Base-by-base conservation (phyloP, 2,329 filamentous ascomycete genomes). In the Gremmenia infestans region DNA sequence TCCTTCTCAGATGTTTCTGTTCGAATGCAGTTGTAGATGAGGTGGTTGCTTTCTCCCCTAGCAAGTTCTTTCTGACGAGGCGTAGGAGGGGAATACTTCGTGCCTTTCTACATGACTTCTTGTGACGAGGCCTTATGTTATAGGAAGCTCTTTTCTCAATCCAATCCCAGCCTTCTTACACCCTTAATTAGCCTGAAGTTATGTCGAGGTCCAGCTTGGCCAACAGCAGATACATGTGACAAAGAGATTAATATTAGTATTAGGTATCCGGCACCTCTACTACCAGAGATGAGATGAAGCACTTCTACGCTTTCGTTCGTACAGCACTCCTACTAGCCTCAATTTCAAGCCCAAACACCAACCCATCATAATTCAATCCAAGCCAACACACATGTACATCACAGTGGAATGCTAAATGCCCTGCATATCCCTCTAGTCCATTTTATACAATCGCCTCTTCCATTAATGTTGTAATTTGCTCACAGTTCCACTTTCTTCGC, bases 401-500 rank as follows among this genome's bases (percentile, higher is more conserved):
- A 15, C 51, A 25, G 36, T 48, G 55, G 40, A 60, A 57, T 53
- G 54, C 53, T 54, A 55, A 53, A 48, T 19, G 19, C 17, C 35
- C 23, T 32, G 45, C 6, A 36, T 36, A 22, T 19, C 19, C 35
- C 45, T 36, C 32, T 53, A 23, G 19, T 52, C 50, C 47, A 32
- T 57, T 54, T 43, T 53, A 54, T 57, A 56, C 54, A 56, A 53
- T 22, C 42, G 5, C 19, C 42, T 19, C 19, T 37, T 15, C 32
- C 15, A 19, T 48, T 39, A 12, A 47, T 6, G 8, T n/a, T 48
- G 4, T 22, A n/a, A 17, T 25, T 48, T 25, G 35, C 46, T 60
- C 48, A 61, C 42, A 59, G 42, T 48, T 63, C 52, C 2, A 61
- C 57, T 17, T 65, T 65, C 3, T 68, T 66, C 6, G 62, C 64